These are phyloP conservation scores for Tylopilus subfusipes DNA, from an alignment of 768 basidiomycete genomes.

Conservation along the genomic window DNA sequence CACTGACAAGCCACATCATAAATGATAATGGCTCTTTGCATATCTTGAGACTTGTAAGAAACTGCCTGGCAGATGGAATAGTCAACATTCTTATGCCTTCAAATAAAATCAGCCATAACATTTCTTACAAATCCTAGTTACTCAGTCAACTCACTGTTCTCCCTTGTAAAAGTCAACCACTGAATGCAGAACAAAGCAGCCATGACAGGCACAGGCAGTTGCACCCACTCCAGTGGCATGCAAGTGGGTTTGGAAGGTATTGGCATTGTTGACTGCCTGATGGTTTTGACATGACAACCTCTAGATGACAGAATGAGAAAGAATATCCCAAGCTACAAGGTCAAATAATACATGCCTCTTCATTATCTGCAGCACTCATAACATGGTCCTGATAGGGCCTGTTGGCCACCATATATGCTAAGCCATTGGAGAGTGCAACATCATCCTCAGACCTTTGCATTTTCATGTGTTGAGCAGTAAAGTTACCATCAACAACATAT, in stretches of 20 bases:
- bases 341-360: background rate
- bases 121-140: too few species aligned
- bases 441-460: background rate
- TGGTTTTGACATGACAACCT: background rate
- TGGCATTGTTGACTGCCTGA: background rate
- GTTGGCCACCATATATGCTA: background rate
- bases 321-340: background rate
- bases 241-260: background rate
- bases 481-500: too few species aligned
- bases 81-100: slow-evolving; percentile 30
- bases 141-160: slow-evolving; percentile 9
- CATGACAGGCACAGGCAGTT: background rate
- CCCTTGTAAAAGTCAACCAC: slow-evolving; percentile 33
- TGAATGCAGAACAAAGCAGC: slow-evolving; percentile 24
- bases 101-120: slow-evolving; percentile 11
- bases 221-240: background rate
- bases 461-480: background rate
- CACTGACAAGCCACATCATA: slow-evolving; percentile 34
- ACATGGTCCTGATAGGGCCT: background rate
- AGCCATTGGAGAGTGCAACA: background rate
- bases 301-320: too few species aligned
- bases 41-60: background rate
- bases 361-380: background rate
- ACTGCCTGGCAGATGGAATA: slow-evolving; percentile 26
- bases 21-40: slow-evolving; percentile 11